A percentile compares a stretch with the other conserved stretches of the same genome.
phyloP scores from a whole-genome alignment of 108 stramenopile species.

The Schizochytrium sp. region DNA sequence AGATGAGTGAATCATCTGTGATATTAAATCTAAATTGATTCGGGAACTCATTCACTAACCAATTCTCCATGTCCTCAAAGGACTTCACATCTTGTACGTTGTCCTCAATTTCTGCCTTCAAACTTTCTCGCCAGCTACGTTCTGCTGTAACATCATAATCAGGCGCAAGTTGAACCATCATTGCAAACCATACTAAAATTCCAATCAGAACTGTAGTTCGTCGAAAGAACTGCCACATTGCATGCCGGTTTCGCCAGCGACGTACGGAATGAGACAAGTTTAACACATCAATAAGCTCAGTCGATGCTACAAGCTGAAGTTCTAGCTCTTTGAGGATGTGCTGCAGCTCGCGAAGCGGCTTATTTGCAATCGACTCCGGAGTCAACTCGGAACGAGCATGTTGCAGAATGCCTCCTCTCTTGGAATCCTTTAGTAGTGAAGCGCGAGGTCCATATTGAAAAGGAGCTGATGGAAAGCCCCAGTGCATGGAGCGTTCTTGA shows the following conservation, averaged over 20 bases:
- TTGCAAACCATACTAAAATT: neutral
- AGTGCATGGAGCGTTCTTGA: neutral
- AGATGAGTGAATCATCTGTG: neutral
- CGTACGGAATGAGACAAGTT: neutral
- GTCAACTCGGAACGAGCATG: neutral
- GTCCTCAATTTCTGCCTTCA: neutral
- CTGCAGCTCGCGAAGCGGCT: conserved; percentile 25
- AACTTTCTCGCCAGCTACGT: neutral
- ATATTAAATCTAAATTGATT: neutral
- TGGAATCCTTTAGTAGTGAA: too few relatives aligned
- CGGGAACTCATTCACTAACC: neutral
- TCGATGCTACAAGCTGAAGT: neutral
- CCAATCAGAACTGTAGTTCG: neutral
- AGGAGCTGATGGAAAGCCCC: neutral
- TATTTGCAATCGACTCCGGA: neutral
- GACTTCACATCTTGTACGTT: neutral
- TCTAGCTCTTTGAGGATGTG: neutral
- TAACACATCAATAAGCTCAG: neutral
- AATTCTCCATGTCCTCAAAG: neutral
- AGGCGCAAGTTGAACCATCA: conserved; percentile 21
- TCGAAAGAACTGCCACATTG: conserved; percentile 1
- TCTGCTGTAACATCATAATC: conserved; percentile 31
- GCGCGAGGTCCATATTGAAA: too few relatives aligned
- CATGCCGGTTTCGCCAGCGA: conserved; percentile 54
- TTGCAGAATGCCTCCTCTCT: too few relatives aligned